Evolutionary conservation across 129 eudicot genomes (phyloP).

Genomic region (Saussurea involucrata): DNA sequence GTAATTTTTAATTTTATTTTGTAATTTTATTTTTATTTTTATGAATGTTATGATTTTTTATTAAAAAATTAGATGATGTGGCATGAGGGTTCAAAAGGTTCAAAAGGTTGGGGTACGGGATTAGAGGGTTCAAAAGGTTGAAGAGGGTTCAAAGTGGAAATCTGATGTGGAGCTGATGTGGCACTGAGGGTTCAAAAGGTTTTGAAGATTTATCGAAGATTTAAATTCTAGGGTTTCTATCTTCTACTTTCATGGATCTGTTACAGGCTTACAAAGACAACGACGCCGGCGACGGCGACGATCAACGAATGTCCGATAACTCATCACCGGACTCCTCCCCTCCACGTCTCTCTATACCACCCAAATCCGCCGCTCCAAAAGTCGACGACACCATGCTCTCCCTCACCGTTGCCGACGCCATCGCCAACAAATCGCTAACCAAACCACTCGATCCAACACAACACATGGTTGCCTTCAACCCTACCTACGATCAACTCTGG

Average conservation of each 20-base stretch:
- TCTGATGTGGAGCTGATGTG: too few relatives aligned
- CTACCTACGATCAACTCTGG: constrained; percentile 96
- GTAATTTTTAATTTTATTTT: too few relatives aligned
- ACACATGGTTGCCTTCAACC: constrained; percentile 77
- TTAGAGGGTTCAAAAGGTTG: too few relatives aligned
- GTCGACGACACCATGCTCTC: constrained; percentile 95
- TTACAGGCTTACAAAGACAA: constrained; percentile 36
- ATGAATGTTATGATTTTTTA: too few relatives aligned
- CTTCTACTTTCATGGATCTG: constrained; percentile 30
- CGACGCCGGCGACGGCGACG: constrained; percentile 27
- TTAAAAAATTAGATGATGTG: too few relatives aligned
- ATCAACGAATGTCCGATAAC: constrained; percentile 14
- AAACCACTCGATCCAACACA: constrained; percentile 88
- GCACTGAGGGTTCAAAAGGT: too few relatives aligned
- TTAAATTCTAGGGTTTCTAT: constrained; percentile 30
- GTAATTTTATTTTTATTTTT: too few relatives aligned
- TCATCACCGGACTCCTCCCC: constrained; percentile 74
- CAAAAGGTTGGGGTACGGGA: too few relatives aligned
- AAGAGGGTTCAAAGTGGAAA: too few relatives aligned
- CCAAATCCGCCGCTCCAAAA: constrained; percentile 89
- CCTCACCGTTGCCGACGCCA: constrained; percentile 53
- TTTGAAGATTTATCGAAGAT: neutral
- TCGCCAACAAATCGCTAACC: constrained; percentile 38
- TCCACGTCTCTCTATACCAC: constrained; percentile 46
- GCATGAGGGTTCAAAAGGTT: too few relatives aligned